A percentile compares a stretch with the other conserved stretches of the same genome.
Conservation (phyloP, 2,329 filamentous ascomycete genomes). For the Paraphoma chrysanthemicola region DNA sequence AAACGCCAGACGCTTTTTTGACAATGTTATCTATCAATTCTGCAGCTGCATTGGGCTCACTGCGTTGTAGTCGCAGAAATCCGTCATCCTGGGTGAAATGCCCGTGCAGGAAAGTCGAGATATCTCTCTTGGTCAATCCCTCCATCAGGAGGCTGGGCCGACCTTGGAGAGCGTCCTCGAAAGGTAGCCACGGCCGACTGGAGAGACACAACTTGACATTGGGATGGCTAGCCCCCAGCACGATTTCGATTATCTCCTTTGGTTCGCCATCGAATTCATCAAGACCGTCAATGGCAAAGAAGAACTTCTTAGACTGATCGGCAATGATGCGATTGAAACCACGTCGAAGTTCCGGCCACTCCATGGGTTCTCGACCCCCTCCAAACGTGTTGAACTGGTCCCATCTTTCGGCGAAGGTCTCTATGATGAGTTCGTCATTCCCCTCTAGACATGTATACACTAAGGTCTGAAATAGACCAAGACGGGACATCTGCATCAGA, state of each 20-base stretch:
- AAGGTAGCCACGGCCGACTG: conserved; percentile 36
- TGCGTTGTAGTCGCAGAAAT: conserved; percentile 17
- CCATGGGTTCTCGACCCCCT: conserved; percentile 4
- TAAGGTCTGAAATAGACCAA: not conserved
- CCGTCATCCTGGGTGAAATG: not conserved
- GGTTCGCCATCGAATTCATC: conserved; percentile 4
- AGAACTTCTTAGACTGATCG: conserved; percentile 57
- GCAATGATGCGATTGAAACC: conserved; percentile 50
- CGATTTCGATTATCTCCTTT: not conserved
- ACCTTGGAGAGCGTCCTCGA: conserved; percentile 27
- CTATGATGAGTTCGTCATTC: not conserved
- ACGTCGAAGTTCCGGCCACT: conserved; percentile 5
- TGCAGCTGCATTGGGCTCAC: conserved; percentile 23
- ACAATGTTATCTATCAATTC: conserved; percentile 8
- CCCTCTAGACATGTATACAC: conserved; percentile 9
- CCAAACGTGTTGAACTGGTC: conserved; percentile 1
- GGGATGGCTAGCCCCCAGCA: not conserved
- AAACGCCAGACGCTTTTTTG: conserved; percentile 20
- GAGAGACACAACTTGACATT: conserved; percentile 35
- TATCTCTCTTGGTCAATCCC: conserved; percentile 29
- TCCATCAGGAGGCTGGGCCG: conserved; percentile 30
- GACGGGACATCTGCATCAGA: conserved; percentile 6
- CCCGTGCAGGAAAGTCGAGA: conserved; percentile 8
- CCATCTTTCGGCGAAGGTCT: conserved; percentile 1
- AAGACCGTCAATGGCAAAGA: conserved; percentile 21